Evolutionary conservation across 257 asterid genomes (phyloP).

Genomic region (Rubia yunnanensis): DNA sequence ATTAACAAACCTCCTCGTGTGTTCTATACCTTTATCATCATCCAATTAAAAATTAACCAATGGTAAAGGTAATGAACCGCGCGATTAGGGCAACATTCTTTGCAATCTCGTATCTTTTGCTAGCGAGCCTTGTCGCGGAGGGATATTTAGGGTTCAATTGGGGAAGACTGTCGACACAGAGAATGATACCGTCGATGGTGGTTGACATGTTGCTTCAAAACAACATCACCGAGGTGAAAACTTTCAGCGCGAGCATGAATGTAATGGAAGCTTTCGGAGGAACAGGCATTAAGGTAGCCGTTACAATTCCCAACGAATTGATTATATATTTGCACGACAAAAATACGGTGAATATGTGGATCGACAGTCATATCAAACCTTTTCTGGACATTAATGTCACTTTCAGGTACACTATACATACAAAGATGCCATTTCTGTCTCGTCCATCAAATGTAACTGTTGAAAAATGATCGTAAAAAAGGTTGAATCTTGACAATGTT

Average conservation of each 20-base stretch:
- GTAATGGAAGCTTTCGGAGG: constrained; percentile 5
- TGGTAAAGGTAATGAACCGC: constrained; percentile 1
- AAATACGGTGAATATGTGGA: neutral
- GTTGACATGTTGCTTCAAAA: constrained; percentile 13
- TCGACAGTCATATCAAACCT: neutral
- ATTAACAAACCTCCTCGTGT: too few species aligned
- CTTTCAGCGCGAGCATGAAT: constrained; percentile 3
- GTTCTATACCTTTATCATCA: too few species aligned
- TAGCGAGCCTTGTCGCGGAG: neutral
- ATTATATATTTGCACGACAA: neutral
- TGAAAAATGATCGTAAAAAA: too few species aligned
- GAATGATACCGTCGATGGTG: constrained; percentile 17
- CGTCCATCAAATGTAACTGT: too few species aligned
- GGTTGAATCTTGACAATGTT: too few species aligned
- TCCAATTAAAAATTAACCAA: too few species aligned
- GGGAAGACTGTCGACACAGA: constrained; percentile 15
- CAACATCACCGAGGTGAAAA: constrained; percentile 4
- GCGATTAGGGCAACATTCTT: neutral
- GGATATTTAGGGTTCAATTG: constrained; percentile 12
- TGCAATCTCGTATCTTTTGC: neutral
- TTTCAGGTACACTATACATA: neutral
- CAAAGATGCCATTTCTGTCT: too few species aligned
- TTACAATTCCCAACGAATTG: constrained; percentile 4
- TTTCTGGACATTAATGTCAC: neutral
- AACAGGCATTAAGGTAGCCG: neutral